These are phyloP conservation scores for Kitagawia praeruptora DNA, from an alignment of 129 eudicot species.

Conservation along the genomic window DNA sequence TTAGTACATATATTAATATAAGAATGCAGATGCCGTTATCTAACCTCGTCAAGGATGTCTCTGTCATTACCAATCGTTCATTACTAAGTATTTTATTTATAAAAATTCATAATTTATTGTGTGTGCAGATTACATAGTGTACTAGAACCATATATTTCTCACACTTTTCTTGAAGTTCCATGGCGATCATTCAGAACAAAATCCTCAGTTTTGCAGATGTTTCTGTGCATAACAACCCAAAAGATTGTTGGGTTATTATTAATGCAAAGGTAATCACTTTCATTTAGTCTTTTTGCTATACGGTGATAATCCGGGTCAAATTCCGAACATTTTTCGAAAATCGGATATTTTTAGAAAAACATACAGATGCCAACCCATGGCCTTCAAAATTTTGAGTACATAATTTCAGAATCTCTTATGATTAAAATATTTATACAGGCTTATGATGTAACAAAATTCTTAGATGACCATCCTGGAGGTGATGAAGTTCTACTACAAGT, in stretches of 20 bases:
- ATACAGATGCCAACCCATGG: background rate
- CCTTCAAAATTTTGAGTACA: background rate
- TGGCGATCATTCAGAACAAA: conserved; percentile 1
- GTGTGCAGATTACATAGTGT: background rate
- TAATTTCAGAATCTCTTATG: background rate
- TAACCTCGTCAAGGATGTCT: background rate
- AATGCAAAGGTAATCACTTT: conserved; percentile 9
- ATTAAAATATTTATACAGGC: conserved; percentile 20
- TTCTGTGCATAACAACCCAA: conserved; percentile 24
- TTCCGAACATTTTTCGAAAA: background rate
- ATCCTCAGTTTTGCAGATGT: conserved; percentile 1
- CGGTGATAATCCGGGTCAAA: background rate
- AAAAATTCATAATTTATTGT: background rate
- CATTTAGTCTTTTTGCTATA: background rate
- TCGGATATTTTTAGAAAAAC: background rate
- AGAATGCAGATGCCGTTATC: conserved; percentile 5
- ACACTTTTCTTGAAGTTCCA: background rate
- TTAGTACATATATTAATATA: background rate
- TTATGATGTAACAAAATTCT: conserved; percentile 54
- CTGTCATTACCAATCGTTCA: background rate
- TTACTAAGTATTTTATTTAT: background rate
- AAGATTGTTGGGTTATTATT: conserved; percentile 21
- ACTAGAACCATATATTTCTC: background rate
- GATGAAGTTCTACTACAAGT: conserved; percentile 44
- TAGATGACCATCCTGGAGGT: conserved; percentile 72